These are phyloP conservation scores for Sphagnum contortum DNA, from an alignment of 225 moss, liverwort and hornwort species.

Conservation along the genomic window DNA sequence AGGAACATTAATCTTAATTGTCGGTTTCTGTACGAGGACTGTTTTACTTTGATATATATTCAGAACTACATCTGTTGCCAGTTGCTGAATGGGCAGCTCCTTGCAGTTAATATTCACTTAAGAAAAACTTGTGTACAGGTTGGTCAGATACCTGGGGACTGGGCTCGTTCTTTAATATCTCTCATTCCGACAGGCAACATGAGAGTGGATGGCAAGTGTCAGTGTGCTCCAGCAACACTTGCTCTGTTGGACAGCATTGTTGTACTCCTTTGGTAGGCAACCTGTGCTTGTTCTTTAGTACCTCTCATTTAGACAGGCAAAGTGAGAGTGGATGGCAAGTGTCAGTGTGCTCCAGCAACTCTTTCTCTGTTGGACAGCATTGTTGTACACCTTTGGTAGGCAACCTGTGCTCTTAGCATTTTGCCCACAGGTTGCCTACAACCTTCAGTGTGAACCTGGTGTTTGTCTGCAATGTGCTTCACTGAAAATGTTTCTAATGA, in stretches of 20 bases:
- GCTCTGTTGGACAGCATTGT: conserved; percentile 60
- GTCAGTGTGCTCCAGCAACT: conserved; percentile 35
- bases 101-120: too few relatives aligned
- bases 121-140: conserved; percentile 22
- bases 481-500: too few relatives aligned
- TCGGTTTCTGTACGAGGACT: too few relatives aligned
- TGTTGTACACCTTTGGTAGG: conserved; percentile 54
- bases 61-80: too few relatives aligned
- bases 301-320: conserved; percentile 14
- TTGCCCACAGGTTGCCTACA: too few relatives aligned
- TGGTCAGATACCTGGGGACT: conserved; percentile 75
- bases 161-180: conserved; percentile 76
- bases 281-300: background rate
- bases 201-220: conserved; percentile 54
- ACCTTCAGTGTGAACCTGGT: too few relatives aligned
- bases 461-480: too few relatives aligned
- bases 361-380: conserved; percentile 61
- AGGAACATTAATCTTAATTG: too few relatives aligned
- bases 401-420: background rate
- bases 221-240: conserved; percentile 34
- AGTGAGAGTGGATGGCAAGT: conserved; percentile 59
- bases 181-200: conserved; percentile 58
- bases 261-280: conserved; percentile 51
- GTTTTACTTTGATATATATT: too few relatives aligned
- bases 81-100: too few relatives aligned